Evolutionary conservation across 139 green algal species (phyloP).

Genomic region (Gonium pectorale): DNA sequence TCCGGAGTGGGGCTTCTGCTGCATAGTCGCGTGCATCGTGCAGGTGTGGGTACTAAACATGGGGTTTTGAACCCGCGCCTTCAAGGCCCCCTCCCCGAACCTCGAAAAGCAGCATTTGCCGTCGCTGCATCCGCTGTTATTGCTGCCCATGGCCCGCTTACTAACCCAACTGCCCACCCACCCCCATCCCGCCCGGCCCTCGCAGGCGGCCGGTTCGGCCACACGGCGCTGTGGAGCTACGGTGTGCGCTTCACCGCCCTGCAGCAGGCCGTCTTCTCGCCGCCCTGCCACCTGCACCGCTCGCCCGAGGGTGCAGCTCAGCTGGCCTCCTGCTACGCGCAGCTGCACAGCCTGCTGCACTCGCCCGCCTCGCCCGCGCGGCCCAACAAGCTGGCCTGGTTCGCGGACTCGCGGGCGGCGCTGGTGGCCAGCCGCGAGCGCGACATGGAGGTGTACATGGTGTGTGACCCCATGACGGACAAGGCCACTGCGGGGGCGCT

Average conservation of each 20-base stretch:
- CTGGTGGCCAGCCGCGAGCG: constrained; percentile 41
- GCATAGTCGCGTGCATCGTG: too few species aligned
- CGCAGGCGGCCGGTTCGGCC: constrained; percentile 58
- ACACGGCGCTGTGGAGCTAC: constrained; percentile 71
- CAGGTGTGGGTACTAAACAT: too few species aligned
- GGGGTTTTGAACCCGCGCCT: too few species aligned
- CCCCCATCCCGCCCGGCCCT: neutral
- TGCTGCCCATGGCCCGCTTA: too few species aligned
- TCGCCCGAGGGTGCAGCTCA: neutral
- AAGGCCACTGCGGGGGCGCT: constrained; percentile 22
- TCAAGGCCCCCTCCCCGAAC: too few species aligned
- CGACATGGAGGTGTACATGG: constrained; percentile 56
- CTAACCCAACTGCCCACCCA: too few species aligned
- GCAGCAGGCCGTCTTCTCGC: constrained; percentile 40
- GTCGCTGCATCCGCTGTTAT: too few species aligned
- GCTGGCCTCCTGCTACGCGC: constrained; percentile 30
- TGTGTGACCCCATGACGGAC: constrained; percentile 54
- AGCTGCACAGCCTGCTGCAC: constrained; percentile 49
- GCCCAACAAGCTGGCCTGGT: constrained; percentile 59
- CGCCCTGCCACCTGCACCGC: constrained; percentile 23
- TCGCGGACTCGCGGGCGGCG: neutral
- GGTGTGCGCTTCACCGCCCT: constrained; percentile 32
- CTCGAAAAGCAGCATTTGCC: too few species aligned
- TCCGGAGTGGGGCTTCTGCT: too few species aligned
- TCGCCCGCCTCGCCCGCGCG: constrained; percentile 16